Percentiles rank a stretch among this genome's conserved stretches.
Evolutionary conservation across 768 basidiomycete species (phyloP).

Genomic region (Artomyces pyxidatus): DNA sequence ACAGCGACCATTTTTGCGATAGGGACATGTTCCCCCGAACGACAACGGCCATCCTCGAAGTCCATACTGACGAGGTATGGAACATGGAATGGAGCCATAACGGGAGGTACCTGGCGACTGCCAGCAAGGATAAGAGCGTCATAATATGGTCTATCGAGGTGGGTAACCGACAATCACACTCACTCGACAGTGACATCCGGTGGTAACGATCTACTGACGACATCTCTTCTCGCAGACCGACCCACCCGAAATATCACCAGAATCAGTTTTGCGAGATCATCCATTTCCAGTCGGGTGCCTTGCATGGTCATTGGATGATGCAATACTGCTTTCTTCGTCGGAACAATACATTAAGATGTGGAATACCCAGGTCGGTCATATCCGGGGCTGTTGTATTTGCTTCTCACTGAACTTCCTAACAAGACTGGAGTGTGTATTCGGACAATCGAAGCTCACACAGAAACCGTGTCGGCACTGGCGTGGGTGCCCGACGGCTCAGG

Average conservation of each 20-base stretch:
- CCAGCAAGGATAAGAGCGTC: constrained; percentile 78
- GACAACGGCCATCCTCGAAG: constrained; percentile 78
- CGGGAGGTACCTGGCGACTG: constrained; percentile 77
- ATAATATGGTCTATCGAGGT: constrained; percentile 88
- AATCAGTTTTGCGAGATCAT: constrained; percentile 69
- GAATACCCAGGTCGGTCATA: constrained; percentile 67
- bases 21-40: constrained; percentile 75
- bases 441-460: constrained; percentile 61
- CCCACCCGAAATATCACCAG: constrained; percentile 46
- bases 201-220: not conserved
- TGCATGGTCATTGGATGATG: constrained; percentile 90
- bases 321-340: constrained; percentile 72
- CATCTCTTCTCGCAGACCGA: constrained; percentile 13
- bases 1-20: constrained; percentile 79
- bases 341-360: constrained; percentile 83
- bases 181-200: constrained; percentile 4
- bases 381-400: too few species aligned
- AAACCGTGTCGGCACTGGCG: constrained; percentile 77
- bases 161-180: constrained; percentile 24
- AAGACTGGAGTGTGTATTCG: constrained; percentile 72
- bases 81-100: constrained; percentile 91
- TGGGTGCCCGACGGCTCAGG: constrained; percentile 88
- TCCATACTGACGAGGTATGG: constrained; percentile 94
- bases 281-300: constrained; percentile 70
- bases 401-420: too few species aligned